Conservation (phyloP, 441 rosid genomes). For the Biscutella laevigata region DNA sequence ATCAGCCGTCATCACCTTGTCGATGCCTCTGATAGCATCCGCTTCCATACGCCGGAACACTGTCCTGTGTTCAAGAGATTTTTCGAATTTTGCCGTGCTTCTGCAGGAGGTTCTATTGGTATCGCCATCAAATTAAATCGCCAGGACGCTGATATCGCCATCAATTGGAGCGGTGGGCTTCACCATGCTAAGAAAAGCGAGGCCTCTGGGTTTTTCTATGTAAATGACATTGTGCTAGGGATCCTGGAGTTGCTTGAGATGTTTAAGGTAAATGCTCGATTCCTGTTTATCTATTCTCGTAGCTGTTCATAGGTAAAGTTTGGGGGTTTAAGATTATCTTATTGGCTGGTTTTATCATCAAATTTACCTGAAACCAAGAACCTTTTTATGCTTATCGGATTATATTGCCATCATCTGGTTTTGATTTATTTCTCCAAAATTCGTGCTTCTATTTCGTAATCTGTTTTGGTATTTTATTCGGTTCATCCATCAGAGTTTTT, state of each 20-base stretch:
- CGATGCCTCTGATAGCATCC: slow-evolving; percentile 44
- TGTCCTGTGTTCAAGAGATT: slow-evolving; percentile 76
- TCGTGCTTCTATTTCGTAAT: too few relatives aligned
- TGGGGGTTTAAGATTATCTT: slow-evolving; percentile 16
- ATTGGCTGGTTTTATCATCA: neutral
- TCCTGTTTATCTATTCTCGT: slow-evolving; percentile 1
- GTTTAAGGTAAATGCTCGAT: slow-evolving; percentile 20
- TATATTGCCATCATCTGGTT: too few relatives aligned
- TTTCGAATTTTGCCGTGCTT: slow-evolving; percentile 60
- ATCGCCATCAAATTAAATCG: slow-evolving; percentile 26
- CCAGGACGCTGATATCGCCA: slow-evolving; percentile 53
- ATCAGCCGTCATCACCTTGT: slow-evolving; percentile 73
- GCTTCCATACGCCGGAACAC: slow-evolving; percentile 62
- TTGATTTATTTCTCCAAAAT: too few relatives aligned
- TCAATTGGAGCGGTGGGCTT: slow-evolving; percentile 79
- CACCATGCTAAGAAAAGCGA: slow-evolving; percentile 81
- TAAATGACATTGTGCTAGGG: slow-evolving; percentile 67
- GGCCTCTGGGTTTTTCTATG: slow-evolving; percentile 78
- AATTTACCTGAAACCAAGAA: neutral
- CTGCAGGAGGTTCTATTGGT: slow-evolving; percentile 60
- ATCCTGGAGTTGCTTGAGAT: slow-evolving; percentile 62
- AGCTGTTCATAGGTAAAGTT: neutral
- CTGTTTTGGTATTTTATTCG: too few relatives aligned
- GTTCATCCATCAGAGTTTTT: too few relatives aligned
- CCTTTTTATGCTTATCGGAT: neutral